phyloP scores from a whole-genome alignment of 768 basidiomycete species.

The Trametes cingulata region DNA sequence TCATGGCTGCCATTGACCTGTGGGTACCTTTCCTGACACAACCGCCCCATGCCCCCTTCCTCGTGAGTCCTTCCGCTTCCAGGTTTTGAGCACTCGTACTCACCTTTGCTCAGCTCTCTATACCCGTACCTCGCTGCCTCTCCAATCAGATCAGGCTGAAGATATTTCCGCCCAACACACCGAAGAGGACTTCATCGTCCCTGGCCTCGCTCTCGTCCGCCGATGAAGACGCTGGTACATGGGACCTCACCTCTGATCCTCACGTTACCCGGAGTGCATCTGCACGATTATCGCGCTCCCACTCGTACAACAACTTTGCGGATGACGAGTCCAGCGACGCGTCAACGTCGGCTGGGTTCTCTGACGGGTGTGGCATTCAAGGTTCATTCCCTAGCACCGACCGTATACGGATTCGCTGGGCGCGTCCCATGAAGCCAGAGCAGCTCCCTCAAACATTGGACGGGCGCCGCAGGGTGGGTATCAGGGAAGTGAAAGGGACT shows the following conservation, averaged over 20 bases:
- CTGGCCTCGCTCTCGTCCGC: conserved; percentile 75
- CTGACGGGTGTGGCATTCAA: conserved; percentile 67
- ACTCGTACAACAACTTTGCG: conserved; percentile 70
- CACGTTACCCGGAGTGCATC: conserved; percentile 60
- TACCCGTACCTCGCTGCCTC: conserved; percentile 76
- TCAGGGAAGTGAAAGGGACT: conserved; percentile 66
- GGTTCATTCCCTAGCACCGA: conserved; percentile 81
- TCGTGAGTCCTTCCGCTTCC: conserved; percentile 43
- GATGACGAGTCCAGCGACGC: conserved; percentile 85
- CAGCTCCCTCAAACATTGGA: conserved; percentile 46
- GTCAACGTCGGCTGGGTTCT: conserved; percentile 50
- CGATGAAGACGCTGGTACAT: conserved; percentile 66
- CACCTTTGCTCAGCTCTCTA: conserved; percentile 53
- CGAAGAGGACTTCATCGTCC: conserved; percentile 51
- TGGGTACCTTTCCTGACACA: conserved; percentile 67
- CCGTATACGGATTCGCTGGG: conserved; percentile 76
- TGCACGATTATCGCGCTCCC: conserved; percentile 50
- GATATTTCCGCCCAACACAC: conserved; percentile 62
- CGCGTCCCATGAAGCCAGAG: conserved; percentile 55
- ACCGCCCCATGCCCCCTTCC: conserved; percentile 74
- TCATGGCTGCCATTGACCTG: conserved; percentile 81
- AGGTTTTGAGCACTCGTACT: not conserved
- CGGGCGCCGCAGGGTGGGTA: conserved; percentile 67
- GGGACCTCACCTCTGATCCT: conserved; percentile 80
- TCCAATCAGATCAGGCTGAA: conserved; percentile 74